Base-by-base conservation (phyloP, 352 stramenopile genomes). In the Pythium dissotocum region DNA sequence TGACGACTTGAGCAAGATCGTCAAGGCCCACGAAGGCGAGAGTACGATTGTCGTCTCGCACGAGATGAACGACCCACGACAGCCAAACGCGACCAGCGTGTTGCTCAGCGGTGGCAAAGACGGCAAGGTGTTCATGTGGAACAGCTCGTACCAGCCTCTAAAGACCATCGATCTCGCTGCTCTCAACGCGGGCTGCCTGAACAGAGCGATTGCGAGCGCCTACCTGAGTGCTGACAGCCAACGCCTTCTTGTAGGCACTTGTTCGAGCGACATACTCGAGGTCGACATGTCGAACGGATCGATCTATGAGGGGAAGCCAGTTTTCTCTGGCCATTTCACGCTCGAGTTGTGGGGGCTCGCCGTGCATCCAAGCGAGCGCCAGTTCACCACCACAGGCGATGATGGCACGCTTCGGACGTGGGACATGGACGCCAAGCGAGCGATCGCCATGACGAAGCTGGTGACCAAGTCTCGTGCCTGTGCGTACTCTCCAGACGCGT, bases 261-360 rank as follows among this genome's bases (percentile, higher is more conserved):
- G 71, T 51, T 94, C 83, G 18, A 96, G 91, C 61, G 89, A 98
- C 40, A 95, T 98, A 18, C 84, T 95, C 35, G 91, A 91, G 63
- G 61, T 90, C 1, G 76, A 89, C 26, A 73, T 80, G 6, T 42
- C 71, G 13, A 82, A 63, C 10, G 81, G 72, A 0, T 66, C 72
- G 21, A 67, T 89, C 21, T 57, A 83, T 0, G 69, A 60, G 30
- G 76, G 71, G 0, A 77, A 80, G 1, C 76, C 75, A 2, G 33
- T 96, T 1, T 71, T 89, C 6, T 83, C 79, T 0, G 89, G 84
- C 0, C 91, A 98, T 65, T 93, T 75, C 52, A 44, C 75, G 1
- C 59, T 85, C 26, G 87, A 97, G 59, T 54, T 97, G 0, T 97
- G 90, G 88, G 90, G 88, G 0, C 59, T 97, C 18, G 85, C 88